These are phyloP conservation scores for Silene conica DNA, from an alignment of 148 eudicot genomes.

Conservation along the genomic window DNA sequence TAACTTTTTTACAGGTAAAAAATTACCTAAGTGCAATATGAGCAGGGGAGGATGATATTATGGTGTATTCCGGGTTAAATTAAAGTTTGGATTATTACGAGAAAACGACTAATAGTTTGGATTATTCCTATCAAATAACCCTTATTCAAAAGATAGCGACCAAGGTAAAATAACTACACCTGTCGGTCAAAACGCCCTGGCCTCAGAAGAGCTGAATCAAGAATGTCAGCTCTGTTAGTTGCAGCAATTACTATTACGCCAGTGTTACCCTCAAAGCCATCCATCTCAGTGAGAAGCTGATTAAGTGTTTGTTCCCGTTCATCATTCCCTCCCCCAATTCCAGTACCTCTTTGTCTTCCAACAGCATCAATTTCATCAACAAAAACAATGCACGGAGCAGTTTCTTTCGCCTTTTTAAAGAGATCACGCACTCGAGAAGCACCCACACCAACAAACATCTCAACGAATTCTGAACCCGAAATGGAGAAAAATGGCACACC, in stretches of 20 bases:
- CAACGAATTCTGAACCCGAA: constrained; percentile 96
- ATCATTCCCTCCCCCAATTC: constrained; percentile 97
- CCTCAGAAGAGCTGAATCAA: constrained; percentile 91
- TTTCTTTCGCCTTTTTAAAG: constrained; percentile 96
- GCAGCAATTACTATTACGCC: constrained; percentile 97
- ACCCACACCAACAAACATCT: constrained; percentile 99
- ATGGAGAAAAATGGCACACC: constrained; percentile 99
- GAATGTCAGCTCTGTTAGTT: constrained; percentile 95
- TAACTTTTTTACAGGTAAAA: no score
- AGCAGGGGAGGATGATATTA: no score
- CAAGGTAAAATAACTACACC: constrained; percentile 34
- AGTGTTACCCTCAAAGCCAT: constrained; percentile 97
- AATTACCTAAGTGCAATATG: no score
- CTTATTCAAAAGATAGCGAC: background rate
- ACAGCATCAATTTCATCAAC: constrained; percentile 99
- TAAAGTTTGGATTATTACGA: no score
- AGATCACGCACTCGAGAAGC: constrained; percentile 98
- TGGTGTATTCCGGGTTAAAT: no score
- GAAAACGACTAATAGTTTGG: no score
- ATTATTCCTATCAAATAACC: no score
- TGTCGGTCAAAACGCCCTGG: constrained; percentile 98
- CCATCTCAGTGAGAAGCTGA: constrained; percentile 99
- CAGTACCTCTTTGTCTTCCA: constrained; percentile 97
- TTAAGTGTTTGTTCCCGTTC: constrained; percentile 97
- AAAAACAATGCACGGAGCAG: constrained; percentile 98